Evolutionary conservation across 2,329 filamentous ascomycete genomes (phyloP).

Genomic region (Phaeosphaeriaceae sp.): DNA sequence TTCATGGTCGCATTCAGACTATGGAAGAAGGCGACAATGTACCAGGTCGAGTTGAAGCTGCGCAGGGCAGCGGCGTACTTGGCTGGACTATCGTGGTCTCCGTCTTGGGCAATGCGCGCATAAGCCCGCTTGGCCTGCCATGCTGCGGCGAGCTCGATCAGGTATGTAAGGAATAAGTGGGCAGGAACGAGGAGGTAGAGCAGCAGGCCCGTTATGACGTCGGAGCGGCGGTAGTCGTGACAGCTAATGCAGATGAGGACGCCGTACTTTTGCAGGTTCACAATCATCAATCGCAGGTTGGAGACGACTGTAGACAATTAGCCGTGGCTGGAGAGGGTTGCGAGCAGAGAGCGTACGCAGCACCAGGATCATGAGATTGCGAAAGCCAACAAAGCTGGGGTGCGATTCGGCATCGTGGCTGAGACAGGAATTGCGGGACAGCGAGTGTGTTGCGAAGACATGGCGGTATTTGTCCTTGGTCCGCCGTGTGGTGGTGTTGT

Average conservation of each 20-base stretch:
- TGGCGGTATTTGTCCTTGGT: constrained; percentile 77
- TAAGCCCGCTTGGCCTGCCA: constrained; percentile 75
- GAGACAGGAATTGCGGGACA: constrained; percentile 76
- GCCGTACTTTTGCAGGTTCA: constrained; percentile 98
- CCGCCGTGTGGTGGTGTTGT: constrained; percentile 13
- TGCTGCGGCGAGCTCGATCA: constrained; percentile 86
- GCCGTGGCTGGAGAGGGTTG: constrained; percentile 7
- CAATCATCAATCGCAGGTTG: constrained; percentile 92
- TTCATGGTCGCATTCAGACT: constrained; percentile 83
- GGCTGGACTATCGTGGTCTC: constrained; percentile 58
- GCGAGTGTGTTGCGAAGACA: constrained; percentile 83
- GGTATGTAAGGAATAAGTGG: constrained; percentile 87
- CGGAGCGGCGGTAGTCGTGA: constrained; percentile 83
- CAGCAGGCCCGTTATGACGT: constrained; percentile 75
- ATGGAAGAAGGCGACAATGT: constrained; percentile 79
- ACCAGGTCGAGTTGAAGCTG: constrained; percentile 78
- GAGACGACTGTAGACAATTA: constrained; percentile 72
- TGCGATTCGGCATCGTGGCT: constrained; percentile 78
- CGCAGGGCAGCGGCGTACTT: constrained; percentile 67
- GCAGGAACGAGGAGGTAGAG: constrained; percentile 89
- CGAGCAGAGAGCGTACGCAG: constrained; percentile 65
- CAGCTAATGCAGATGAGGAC: constrained; percentile 91
- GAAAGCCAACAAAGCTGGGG: constrained; percentile 90
- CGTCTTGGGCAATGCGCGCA: constrained; percentile 58
- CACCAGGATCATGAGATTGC: constrained; percentile 95